Percentiles rank a stretch among this genome's conserved stretches.
Evolutionary conservation across 1,284 basidiomycete species (phyloP).

Genomic region (Boletus smithii): DNA sequence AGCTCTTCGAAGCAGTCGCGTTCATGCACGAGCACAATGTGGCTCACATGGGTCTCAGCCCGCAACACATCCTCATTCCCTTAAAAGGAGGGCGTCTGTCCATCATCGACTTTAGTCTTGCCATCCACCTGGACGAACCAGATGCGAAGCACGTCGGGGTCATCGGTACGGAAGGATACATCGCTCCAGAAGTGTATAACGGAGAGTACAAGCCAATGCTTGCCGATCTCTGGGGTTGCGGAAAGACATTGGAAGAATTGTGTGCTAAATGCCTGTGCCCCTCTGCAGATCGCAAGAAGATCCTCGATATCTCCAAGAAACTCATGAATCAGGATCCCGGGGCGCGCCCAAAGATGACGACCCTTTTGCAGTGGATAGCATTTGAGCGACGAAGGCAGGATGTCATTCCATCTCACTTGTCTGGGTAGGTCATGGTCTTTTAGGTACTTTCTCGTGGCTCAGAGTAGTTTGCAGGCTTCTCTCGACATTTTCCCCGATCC

Average conservation of each 20-base stretch:
- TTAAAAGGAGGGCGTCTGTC: neutral
- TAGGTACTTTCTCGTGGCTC: no score
- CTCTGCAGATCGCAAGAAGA: neutral
- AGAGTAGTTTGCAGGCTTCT: no score
- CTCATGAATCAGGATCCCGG: constrained; percentile 3
- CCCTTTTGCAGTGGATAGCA: no score
- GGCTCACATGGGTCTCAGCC: constrained; percentile 7
- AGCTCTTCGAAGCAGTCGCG: constrained; percentile 7
- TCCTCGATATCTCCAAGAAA: neutral
- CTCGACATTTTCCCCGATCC: no score
- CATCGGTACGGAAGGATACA: constrained; percentile 3
- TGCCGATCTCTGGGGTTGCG: constrained; percentile 5
- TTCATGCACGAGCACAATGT: constrained; percentile 12
- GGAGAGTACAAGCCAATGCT: constrained; percentile 6
- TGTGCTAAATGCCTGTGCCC: neutral
- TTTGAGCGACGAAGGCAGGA: no score
- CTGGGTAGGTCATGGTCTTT: no score
- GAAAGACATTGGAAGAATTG: constrained; percentile 5
- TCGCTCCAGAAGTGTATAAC: constrained; percentile 7
- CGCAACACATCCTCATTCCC: constrained; percentile 1
- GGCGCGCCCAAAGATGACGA: neutral
- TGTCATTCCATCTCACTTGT: no score
- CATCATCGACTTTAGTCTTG: constrained; percentile 5
- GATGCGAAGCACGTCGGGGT: neutral
- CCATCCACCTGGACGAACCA: neutral